Conservation (phyloP, 495 filamentous ascomycete species). For the Penicillium verhagenii region DNA sequence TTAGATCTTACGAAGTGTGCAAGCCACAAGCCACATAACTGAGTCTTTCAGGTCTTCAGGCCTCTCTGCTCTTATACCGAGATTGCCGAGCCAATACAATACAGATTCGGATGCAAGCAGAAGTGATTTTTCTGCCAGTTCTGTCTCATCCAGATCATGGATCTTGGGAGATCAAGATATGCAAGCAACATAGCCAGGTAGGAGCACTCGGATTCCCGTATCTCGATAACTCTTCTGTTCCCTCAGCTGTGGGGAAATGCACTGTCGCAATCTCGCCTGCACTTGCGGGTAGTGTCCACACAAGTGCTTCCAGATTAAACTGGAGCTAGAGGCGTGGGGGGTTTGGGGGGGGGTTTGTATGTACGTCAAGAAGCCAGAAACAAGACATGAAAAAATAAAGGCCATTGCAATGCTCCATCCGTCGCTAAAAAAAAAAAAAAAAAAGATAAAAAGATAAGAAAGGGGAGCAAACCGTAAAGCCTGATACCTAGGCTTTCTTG, state of each 20-base stretch:
- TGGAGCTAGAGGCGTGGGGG: conserved; percentile 2
- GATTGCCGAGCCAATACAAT: too few species aligned
- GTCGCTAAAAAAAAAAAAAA: conserved; percentile 27
- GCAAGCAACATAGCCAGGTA: conserved; percentile 9
- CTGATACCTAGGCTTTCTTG: conserved; percentile 19
- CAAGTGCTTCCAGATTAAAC: conserved; percentile 1
- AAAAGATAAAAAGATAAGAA: conserved; percentile 15
- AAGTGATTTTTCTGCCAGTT: neutral
- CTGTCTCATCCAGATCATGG: neutral
- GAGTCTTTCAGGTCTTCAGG: too few species aligned
- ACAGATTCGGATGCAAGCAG: neutral
- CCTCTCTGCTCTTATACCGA: too few species aligned
- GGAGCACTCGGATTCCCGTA: conserved; percentile 17
- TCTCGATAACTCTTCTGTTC: conserved; percentile 17
- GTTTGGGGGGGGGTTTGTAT: conserved; percentile 14
- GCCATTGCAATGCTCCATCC: conserved; percentile 34
- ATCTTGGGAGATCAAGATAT: neutral
- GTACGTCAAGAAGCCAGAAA: conserved; percentile 23
- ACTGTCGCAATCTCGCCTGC: conserved; percentile 11
- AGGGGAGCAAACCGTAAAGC: conserved; percentile 8
- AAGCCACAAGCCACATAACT: neutral
- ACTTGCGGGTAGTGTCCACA: neutral
- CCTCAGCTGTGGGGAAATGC: conserved; percentile 8
- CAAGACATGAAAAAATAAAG: conserved; percentile 9
- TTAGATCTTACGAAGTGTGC: neutral